These are phyloP conservation scores for Acanthamoeba triangularis DNA, from an alignment of 208 protist genomes.

Conservation along the genomic window DNA sequence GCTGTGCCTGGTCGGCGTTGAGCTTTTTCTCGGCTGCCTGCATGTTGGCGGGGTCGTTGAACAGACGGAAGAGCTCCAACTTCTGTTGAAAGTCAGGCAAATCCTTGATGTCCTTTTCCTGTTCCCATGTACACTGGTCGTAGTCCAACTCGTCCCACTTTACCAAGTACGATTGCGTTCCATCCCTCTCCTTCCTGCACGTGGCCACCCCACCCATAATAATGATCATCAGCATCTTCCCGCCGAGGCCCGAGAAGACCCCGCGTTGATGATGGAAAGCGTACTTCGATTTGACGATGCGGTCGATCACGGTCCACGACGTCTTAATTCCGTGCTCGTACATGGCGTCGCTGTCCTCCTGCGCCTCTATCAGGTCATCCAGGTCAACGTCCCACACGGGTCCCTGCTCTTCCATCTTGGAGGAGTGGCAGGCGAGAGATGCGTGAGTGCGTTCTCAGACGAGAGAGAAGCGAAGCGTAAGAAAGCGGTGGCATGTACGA, in stretches of 20 bases:
- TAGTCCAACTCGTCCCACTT: constrained; percentile 78
- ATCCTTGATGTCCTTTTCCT: constrained; percentile 45
- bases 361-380: constrained; percentile 1
- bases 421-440: neutral
- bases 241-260: neutral
- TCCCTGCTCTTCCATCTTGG: neutral
- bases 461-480: too few relatives aligned
- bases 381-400: neutral
- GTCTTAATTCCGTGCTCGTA: constrained; percentile 57
- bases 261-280: neutral
- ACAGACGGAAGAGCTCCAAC: neutral
- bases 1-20: neutral
- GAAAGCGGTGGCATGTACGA: neutral
- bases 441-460: neutral
- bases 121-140: constrained; percentile 72
- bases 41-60: constrained; percentile 45
- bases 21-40: constrained; percentile 18
- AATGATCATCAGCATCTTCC: too few relatives aligned
- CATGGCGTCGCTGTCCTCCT: constrained; percentile 64
- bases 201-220: neutral
- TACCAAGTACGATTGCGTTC: constrained; percentile 66
- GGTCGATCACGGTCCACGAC: constrained; percentile 46
- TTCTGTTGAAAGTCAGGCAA: constrained; percentile 68
- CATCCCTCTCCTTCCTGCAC: constrained; percentile 22
- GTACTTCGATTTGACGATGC: constrained; percentile 66